Conservation (phyloP, 768 basidiomycete genomes). For the Lactarius hengduanensis region DNA sequence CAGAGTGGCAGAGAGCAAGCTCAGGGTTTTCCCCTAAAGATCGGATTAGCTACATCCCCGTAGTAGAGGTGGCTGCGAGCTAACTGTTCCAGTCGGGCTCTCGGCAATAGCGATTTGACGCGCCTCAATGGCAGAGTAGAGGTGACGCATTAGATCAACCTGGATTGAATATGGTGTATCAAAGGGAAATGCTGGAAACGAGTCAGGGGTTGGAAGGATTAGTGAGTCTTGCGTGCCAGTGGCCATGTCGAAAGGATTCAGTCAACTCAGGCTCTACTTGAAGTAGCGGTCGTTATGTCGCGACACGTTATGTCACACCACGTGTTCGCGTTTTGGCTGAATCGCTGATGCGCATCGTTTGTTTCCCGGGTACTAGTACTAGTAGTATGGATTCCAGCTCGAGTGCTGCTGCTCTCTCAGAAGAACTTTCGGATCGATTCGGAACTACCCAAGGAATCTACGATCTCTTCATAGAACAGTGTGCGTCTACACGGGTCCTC, state of each 20-base stretch:
- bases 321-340: slow-evolving; percentile 1
- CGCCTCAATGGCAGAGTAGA: slow-evolving; percentile 78
- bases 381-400: slow-evolving; percentile 14
- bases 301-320: slow-evolving; percentile 24
- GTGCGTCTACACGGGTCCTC: slow-evolving; percentile 13
- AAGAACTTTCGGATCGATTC: not conserved
- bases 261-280: not conserved
- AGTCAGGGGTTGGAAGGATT: slow-evolving; percentile 56
- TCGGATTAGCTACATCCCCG: not conserved
- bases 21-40: slow-evolving; percentile 80
- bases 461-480: slow-evolving; percentile 23
- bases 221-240: slow-evolving; percentile 26
- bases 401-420: not conserved
- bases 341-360: not conserved
- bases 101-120: slow-evolving; percentile 79
- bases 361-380: no score
- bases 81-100: slow-evolving; percentile 86
- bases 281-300: not conserved
- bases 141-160: slow-evolving; percentile 79
- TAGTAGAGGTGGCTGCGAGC: slow-evolving; percentile 27
- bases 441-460: slow-evolving; percentile 17
- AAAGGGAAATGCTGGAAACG: slow-evolving; percentile 83
- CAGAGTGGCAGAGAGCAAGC: slow-evolving; percentile 70
- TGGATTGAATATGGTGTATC: slow-evolving; percentile 83
- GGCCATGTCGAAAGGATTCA: not conserved